phyloP scores from a whole-genome alignment of 495 filamentous ascomycete genomes.

The Aspergillus funiculosus region DNA sequence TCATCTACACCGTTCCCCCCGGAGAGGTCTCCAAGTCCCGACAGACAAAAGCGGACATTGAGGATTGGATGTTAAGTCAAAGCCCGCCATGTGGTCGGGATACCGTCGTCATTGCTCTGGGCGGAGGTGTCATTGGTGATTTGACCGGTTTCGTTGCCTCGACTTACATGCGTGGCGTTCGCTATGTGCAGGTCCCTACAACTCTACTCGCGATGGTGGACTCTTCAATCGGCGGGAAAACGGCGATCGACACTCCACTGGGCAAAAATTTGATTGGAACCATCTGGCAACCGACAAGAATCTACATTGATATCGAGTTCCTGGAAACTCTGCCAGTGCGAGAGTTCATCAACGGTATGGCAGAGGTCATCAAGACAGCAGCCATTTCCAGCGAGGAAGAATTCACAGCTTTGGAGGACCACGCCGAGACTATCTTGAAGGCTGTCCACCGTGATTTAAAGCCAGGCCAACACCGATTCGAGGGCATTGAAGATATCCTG shows the following conservation, averaged over 20 bases:
- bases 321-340: slow-evolving; percentile 84
- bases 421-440: slow-evolving; percentile 66
- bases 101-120: slow-evolving; percentile 88
- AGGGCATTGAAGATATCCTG: slow-evolving; percentile 65
- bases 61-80: slow-evolving; percentile 94
- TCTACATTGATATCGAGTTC: slow-evolving; percentile 92
- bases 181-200: slow-evolving; percentile 93
- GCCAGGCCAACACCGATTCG: slow-evolving; percentile 52
- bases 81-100: slow-evolving; percentile 75
- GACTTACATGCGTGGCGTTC: slow-evolving; percentile 96
- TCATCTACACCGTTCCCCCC: slow-evolving; percentile 81
- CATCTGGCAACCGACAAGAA: slow-evolving; percentile 91
- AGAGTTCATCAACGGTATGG: slow-evolving; percentile 98
- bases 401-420: slow-evolving; percentile 77
- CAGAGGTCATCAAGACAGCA: slow-evolving; percentile 96
- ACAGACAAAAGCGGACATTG: slow-evolving; percentile 87
- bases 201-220: slow-evolving; percentile 96
- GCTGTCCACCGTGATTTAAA: slow-evolving; percentile 57
- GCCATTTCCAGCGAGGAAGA: slow-evolving; percentile 90
- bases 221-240: slow-evolving; percentile 97
- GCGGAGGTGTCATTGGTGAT: slow-evolving; percentile 97
- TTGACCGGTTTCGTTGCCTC: slow-evolving; percentile 95
- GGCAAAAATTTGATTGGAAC: slow-evolving; percentile 95
- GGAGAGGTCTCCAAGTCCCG: slow-evolving; percentile 91
- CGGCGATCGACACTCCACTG: slow-evolving; percentile 92